Evolutionary conservation across 2,329 filamentous ascomycete species (phyloP).

Genomic region (Neonectria coccinea): DNA sequence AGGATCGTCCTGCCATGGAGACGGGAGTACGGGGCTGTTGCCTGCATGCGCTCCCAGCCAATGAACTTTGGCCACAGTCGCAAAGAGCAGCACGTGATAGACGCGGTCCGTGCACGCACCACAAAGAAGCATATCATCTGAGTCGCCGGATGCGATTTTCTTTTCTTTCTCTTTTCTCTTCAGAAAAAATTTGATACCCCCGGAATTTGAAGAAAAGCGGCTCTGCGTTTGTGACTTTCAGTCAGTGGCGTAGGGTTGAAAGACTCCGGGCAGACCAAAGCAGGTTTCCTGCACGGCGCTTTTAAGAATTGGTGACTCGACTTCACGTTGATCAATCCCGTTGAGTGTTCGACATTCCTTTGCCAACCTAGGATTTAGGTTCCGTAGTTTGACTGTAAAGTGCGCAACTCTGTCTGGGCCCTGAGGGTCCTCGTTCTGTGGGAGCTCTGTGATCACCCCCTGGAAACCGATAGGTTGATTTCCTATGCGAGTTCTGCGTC

Average conservation of each 20-base stretch:
- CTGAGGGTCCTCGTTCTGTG: not conserved
- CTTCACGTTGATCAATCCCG: constrained; percentile 69
- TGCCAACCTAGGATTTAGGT: not conserved
- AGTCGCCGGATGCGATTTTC: constrained; percentile 19
- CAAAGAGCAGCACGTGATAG: constrained; percentile 34
- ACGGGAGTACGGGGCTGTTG: constrained; percentile 34
- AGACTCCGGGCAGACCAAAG: constrained; percentile 67
- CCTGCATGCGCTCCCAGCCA: constrained; percentile 38
- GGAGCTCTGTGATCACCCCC: not conserved
- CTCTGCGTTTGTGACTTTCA: constrained; percentile 58
- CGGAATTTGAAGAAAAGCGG: constrained; percentile 66
- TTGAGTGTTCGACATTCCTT: constrained; percentile 70
- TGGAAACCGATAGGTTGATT: not conserved
- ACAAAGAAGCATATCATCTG: constrained; percentile 34
- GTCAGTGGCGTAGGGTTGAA: constrained; percentile 66
- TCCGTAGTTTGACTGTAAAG: constrained; percentile 1
- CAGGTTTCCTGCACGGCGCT: constrained; percentile 62
- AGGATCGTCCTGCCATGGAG: constrained; percentile 30
- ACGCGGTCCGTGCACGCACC: constrained; percentile 44
- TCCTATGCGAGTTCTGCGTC: too few species aligned
- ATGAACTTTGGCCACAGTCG: constrained; percentile 32
- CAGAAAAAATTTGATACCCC: constrained; percentile 69
- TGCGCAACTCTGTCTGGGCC: too few species aligned
- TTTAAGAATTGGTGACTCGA: constrained; percentile 74
- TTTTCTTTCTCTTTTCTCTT: constrained; percentile 49